Evolutionary conservation across 2,329 filamentous ascomycete species (phyloP).

Genomic region (Botrytis elliptica): DNA sequence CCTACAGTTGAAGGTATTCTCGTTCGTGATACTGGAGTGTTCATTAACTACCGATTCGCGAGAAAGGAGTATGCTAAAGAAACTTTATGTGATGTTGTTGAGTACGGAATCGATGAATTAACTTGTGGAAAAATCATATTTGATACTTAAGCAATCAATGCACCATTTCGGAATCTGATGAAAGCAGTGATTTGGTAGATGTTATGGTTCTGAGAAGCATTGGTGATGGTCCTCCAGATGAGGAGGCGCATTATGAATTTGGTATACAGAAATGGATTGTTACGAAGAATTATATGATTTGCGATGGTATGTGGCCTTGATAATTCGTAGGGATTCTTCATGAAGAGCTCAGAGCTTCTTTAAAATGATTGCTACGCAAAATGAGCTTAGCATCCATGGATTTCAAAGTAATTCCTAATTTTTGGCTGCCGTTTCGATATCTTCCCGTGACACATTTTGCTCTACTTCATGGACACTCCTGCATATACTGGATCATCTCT

Average conservation of each 20-base stretch:
- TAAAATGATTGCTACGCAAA: no score
- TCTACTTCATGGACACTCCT: accelerated
- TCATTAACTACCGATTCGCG: conserved; percentile 32
- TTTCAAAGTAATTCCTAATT: neutral
- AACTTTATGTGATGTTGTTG: conserved; percentile 28
- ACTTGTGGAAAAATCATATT: conserved; percentile 25
- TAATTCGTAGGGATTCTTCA: neutral
- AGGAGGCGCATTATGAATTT: conserved; percentile 11
- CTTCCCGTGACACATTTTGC: neutral
- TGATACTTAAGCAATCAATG: conserved; percentile 28
- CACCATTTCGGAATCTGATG: conserved; percentile 23
- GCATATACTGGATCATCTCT: accelerated
- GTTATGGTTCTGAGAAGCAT: neutral
- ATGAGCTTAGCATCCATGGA: neutral
- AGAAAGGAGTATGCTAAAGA: conserved; percentile 32
- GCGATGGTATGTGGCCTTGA: conserved; percentile 25
- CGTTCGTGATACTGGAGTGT: conserved; percentile 26
- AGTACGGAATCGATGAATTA: conserved; percentile 31
- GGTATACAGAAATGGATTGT: no score
- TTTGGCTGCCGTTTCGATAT: neutral
- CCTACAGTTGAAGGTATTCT: neutral
- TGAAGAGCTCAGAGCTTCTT: no score
- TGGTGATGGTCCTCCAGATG: neutral
- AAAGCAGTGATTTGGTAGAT: conserved; percentile 16
- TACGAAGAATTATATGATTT: conserved; percentile 6